Evolutionary conservation across 179 eudicot genomes (phyloP), one percentile per base, ranked within the genome.

Genomic region (Beta corolliflora): DNA sequence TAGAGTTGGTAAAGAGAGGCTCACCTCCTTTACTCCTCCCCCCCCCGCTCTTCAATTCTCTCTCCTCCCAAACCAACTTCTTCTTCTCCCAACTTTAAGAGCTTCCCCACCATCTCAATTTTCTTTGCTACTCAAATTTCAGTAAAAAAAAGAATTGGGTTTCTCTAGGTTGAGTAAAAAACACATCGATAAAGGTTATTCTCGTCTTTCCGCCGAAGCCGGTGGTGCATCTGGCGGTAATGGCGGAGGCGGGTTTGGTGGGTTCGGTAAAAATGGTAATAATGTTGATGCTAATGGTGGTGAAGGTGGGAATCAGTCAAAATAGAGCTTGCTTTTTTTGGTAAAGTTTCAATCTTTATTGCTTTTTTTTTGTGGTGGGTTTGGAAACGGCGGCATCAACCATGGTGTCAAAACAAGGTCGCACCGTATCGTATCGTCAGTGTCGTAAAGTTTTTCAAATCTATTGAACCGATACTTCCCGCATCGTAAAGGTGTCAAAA

Each of bases 301-400:
- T 23, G 78, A 81, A 66, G 89, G 85, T 4, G 86, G 85, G 82
- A 77, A 80, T 64, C 85, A 83, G 45, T 85, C 93, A 77, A 87
- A 89, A 11, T 84, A 91, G 89, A 85, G 91, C 46, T 73, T 90
- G 16, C 25, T 48, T 86, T 79, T 84, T 91, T 31, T 91, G 94
- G 93, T 91, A 87, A 80, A 58, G 29, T 48, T 50, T 44, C 52
- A 55, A 63, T 11, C 79, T 78, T 50, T 53, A 45, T 71, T n/a
- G 11, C 45, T 11, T 64, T 65, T 21, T 31, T 29, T 50, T 80
- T 64, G 25, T 25, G 25, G 25, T 25, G 25, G 25, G 25, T 25
- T 25, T 25, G 25, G 25, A 25, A 25, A 25, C 25, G 25, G 25
- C 25, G 25, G 25, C 25, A 25, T 25, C 25, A 25, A 25, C 25